Evolutionary conservation across 345 rosid species (phyloP), one percentile per base, ranked within the genome.

Genomic region (Kandelia obovata): DNA sequence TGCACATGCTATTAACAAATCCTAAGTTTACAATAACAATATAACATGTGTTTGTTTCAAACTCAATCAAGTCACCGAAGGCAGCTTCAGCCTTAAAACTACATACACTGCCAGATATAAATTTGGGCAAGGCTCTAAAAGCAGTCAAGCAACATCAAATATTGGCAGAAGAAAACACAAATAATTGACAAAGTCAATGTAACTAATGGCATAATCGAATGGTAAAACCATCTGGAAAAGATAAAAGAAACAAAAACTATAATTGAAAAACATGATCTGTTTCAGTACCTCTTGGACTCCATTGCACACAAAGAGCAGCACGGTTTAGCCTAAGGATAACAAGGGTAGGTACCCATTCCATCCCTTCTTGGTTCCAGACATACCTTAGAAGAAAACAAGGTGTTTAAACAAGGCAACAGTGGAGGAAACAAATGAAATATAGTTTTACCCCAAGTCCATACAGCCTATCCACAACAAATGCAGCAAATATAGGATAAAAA

Each of bases 311-410:
- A 58, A 95, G 92, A 9, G 98, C 99, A 60, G 98, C 98, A 70
- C 94, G 98, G 78, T 95, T 95, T 68, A 92, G 89, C 84, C 99
- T 83, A 66, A 95, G 99, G 73, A 95, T 92, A 72, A 95, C 99
- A 69, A 95, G 92, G 66, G 96, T 95, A 23, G 99, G 94, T 35
- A 90, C 85, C 99, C 99, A 92, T 71, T 87, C 98, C 19, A 83
- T 59, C 39, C 97, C 98, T 86, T 92, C 98, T 21, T 76, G 78
- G 81, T 81, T 95, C 98, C 99, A 95, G 15, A 95, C 97, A 47
- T 92, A 92, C 78, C 99, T 95, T 82, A 60, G 67, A 61, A 60
- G 57, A 26, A 39, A 77, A 72, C 31, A n/a, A 66, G 13, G 15
- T 30, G 55, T 62, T 43, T 58, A 79, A 74, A 57, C 62, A 64